Conservation (phyloP, 2,329 filamentous ascomycete species). For the Rutstroemia sydowiana region DNA sequence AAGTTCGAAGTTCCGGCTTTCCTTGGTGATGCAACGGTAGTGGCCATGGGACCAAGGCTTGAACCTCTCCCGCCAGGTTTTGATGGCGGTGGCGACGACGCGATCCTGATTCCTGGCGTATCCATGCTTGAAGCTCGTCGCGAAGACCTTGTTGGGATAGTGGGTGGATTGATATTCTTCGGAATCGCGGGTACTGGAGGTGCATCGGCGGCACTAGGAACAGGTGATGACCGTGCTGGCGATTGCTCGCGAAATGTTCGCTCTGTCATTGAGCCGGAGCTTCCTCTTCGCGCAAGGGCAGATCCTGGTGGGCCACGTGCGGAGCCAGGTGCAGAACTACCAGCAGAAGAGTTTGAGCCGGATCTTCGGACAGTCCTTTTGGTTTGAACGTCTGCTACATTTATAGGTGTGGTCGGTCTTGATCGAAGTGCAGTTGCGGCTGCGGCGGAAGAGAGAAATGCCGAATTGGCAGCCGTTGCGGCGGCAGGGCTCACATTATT, state of each 20-base stretch:
- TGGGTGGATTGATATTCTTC: slow-evolving; percentile 34
- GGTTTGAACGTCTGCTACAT: slow-evolving; percentile 76
- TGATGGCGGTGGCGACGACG: slow-evolving; percentile 27
- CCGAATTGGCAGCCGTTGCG: slow-evolving; percentile 72
- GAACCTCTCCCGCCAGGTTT: slow-evolving; percentile 25
- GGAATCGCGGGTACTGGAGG: slow-evolving; percentile 75
- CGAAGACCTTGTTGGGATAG: slow-evolving; percentile 21
- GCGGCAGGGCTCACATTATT: slow-evolving; percentile 67
- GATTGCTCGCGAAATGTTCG: slow-evolving; percentile 79
- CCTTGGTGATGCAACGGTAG: slow-evolving; percentile 12
- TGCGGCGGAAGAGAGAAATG: slow-evolving; percentile 78
- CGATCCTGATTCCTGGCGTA: slow-evolving; percentile 27
- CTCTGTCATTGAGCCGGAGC: slow-evolving; percentile 78
- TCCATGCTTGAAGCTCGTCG: slow-evolving; percentile 33
- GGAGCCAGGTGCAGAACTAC: slow-evolving; percentile 39
- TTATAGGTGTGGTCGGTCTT: slow-evolving; percentile 68
- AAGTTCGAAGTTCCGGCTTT: slow-evolving; percentile 21
- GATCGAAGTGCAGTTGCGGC: slow-evolving; percentile 79
- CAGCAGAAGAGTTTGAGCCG: slow-evolving; percentile 63
- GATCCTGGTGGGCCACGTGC: slow-evolving; percentile 31
- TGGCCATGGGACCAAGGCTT: slow-evolving; percentile 22
- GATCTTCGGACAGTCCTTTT: slow-evolving; percentile 73
- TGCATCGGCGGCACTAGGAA: slow-evolving; percentile 37
- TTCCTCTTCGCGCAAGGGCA: slow-evolving; percentile 56
- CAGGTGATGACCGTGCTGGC: slow-evolving; percentile 41